These are phyloP conservation scores for Ambrosiella xylebori DNA, from an alignment of 2,329 filamentous ascomycete genomes.

Conservation along the genomic window DNA sequence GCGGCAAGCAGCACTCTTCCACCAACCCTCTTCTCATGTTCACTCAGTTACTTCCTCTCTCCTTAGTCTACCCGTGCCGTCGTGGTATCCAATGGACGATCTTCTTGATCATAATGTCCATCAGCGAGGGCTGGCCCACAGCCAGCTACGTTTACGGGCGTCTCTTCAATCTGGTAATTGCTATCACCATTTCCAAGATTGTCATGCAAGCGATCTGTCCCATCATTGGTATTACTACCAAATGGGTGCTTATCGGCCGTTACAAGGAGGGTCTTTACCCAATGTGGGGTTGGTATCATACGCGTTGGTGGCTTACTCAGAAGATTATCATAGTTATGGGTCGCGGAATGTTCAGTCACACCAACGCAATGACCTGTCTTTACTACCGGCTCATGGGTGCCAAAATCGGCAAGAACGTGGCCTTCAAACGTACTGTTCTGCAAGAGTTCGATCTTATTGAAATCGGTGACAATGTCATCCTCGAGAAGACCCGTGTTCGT, in stretches of 20 bases:
- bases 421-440: conserved; percentile 26
- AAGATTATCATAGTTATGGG: conserved; percentile 34
- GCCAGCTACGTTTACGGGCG: conserved; percentile 26
- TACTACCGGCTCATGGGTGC: conserved; percentile 37
- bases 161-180: conserved; percentile 30
- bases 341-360: conserved; percentile 27
- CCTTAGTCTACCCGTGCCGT: conserved; percentile 32
- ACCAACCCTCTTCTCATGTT: conserved; percentile 31
- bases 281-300: conserved; percentile 43
- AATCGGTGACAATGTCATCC: conserved; percentile 30
- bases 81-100: conserved; percentile 34
- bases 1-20: conserved; percentile 28
- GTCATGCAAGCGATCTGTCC: conserved; percentile 26
- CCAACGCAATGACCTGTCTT: conserved; percentile 23
- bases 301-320: conserved; percentile 40
- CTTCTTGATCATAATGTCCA: conserved; percentile 31
- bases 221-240: conserved; percentile 30
- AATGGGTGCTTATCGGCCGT: conserved; percentile 38
- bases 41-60: conserved; percentile 32
- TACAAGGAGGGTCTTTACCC: conserved; percentile 36
- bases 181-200: conserved; percentile 26
- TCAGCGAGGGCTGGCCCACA: conserved; percentile 24
- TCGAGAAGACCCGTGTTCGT: conserved; percentile 31
- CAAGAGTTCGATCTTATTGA: conserved; percentile 42
- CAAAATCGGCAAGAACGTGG: conserved; percentile 34